Evolutionary conservation across 2,329 filamentous ascomycete species (phyloP), one percentile per base, ranked within the genome.

Genomic region (Uncinocarpus reesii): DNA sequence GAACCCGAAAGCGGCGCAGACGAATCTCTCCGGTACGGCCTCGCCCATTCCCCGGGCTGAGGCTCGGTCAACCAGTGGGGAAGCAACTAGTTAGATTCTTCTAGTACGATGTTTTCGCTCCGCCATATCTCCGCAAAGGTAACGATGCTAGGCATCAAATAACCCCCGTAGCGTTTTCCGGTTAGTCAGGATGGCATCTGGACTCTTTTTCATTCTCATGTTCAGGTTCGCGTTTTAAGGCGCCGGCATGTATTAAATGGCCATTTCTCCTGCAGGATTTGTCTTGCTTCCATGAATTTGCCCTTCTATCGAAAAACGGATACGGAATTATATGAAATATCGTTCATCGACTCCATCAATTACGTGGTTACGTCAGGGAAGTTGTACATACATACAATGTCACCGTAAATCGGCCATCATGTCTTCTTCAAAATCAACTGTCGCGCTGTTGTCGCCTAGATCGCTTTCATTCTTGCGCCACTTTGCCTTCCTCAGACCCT

Each of bases 21-120:
- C 87, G 32, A 80, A 89, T 62, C 77, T 95, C 8, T 81, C 83
- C 48, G 86, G 86, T 57, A 89, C 84, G 21, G 79, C 74, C 47
- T 76, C 80, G 43, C 73, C 80, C 58, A 74, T 89, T 60, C 80
- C 84, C 41, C 78, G 77, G 66, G 73, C 80, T 52, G 77, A 80
- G 58, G 69, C 80, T 16, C 77, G 44, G 18, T n/a, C 47, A 29
- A 21, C 43, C 11, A 21, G 23, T 6, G 16, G 13, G n/a, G 47
- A 49, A 38, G 47, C 47, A 23, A 40, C 20, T 31, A 29, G n/a
- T 15, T 21, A 21, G 3, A 13, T 36, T n/a, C n/a, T n/a, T n/a
- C n/a, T n/a, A n/a, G n/a, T n/a, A n/a, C n/a, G n/a, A n/a, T n/a
- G n/a, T n/a, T n/a, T n/a, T n/a, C n/a, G n/a, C n/a, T n/a, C n/a